Percentiles rank a stretch among this genome's conserved stretches.
Conservation (phyloP, 2,329 filamentous ascomycete species). For the Rutstroemia sp. region DNA sequence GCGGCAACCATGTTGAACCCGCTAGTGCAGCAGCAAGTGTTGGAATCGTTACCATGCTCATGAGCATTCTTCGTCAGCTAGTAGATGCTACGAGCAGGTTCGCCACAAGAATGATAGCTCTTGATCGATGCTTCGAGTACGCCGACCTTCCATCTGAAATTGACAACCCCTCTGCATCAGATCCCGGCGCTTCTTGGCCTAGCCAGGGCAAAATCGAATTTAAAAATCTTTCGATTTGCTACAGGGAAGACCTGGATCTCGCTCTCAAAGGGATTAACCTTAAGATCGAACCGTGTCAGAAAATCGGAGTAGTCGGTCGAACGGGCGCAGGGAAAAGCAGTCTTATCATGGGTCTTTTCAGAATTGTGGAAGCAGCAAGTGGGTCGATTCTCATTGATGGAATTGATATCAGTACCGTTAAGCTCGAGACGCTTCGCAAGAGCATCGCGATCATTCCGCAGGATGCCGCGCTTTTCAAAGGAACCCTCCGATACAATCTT, state of each 20-base stretch:
- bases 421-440: constrained; percentile 17
- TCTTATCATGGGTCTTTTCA: constrained; percentile 5
- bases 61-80: no score
- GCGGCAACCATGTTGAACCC: no score
- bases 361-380: constrained; percentile 31
- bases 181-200: not conserved
- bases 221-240: not conserved
- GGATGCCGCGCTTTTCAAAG: constrained; percentile 78
- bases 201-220: not conserved
- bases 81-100: no score
- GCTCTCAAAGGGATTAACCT: constrained; percentile 63
- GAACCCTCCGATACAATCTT: constrained; percentile 76
- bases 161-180: not conserved
- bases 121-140: not conserved
- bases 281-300: constrained; percentile 52
- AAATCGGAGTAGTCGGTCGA: constrained; percentile 12
- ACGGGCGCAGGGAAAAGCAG: constrained; percentile 13
- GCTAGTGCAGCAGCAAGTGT: no score
- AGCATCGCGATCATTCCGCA: constrained; percentile 23
- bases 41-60: no score
- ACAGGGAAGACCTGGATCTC: constrained; percentile 28
- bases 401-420: constrained; percentile 26
- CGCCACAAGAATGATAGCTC: not conserved
- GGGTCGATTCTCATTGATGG: constrained; percentile 21
- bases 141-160: not conserved